Conservation (phyloP, 164 flowering plant genomes). For the Sextonia rubra region DNA sequence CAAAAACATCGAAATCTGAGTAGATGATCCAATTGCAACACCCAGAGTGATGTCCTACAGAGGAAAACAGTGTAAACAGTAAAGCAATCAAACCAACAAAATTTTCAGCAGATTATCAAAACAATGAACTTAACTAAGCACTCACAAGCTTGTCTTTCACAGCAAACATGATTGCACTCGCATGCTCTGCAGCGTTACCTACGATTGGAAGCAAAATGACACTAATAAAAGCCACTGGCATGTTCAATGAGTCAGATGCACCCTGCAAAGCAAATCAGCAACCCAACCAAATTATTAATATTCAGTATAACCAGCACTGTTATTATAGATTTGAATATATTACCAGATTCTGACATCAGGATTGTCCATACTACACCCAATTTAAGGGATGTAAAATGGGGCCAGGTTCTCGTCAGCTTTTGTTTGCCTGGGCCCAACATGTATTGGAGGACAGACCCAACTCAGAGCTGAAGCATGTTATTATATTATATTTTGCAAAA, state of each 20-base stretch:
- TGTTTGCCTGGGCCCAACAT: not conserved
- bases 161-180: slow-evolving; percentile 78
- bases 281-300: not conserved
- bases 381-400: not conserved
- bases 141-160: slow-evolving; percentile 69
- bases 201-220: slow-evolving; percentile 74
- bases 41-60: slow-evolving; percentile 64
- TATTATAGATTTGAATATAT: not conserved
- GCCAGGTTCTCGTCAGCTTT: not conserved
- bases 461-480: not conserved
- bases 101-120: slow-evolving; percentile 3
- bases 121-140: slow-evolving; percentile 3
- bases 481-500: too few species aligned
- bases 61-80: not conserved
- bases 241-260: slow-evolving; percentile 60
- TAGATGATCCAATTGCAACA: slow-evolving; percentile 74
- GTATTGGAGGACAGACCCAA: not conserved
- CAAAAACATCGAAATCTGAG: slow-evolving; percentile 81
- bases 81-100: slow-evolving; percentile 3
- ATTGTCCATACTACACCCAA: too few species aligned
- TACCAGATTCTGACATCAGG: not conserved
- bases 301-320: not conserved
- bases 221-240: slow-evolving; percentile 72
- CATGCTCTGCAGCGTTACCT: slow-evolving; percentile 80
- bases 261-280: slow-evolving; percentile 34